Conservation (phyloP, 129 eudicot species). For the Logfia minima region DNA sequence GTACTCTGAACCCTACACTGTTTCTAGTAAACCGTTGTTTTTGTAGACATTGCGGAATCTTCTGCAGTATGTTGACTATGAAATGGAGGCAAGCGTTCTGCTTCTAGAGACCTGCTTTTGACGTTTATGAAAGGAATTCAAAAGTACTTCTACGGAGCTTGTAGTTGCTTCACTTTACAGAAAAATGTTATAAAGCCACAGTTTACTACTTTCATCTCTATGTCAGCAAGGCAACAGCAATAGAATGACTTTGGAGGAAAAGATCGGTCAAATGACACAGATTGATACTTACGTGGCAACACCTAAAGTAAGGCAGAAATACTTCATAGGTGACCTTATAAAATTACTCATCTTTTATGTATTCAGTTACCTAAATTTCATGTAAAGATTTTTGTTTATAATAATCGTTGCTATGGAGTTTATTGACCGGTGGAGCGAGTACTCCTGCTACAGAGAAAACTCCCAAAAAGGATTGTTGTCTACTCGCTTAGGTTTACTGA, state of each 20-base stretch:
- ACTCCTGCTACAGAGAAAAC: too few species aligned
- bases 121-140: slow-evolving; percentile 51
- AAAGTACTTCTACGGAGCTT: slow-evolving; percentile 53
- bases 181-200: slow-evolving; percentile 64
- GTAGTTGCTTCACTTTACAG: slow-evolving; percentile 57
- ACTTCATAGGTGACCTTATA: not conserved
- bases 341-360: too few species aligned
- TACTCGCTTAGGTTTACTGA: too few species aligned
- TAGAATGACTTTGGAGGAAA: not conserved
- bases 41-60: slow-evolving; percentile 22
- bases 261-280: slow-evolving; percentile 20
- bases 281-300: not conserved
- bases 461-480: too few species aligned
- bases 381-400: too few species aligned
- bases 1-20: too few species aligned
- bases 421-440: too few species aligned
- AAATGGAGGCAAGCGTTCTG: slow-evolving; percentile 64
- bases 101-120: slow-evolving; percentile 64
- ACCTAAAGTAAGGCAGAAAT: too few species aligned
- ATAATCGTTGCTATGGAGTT: too few species aligned
- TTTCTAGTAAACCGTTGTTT: too few species aligned
- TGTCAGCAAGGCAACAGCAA: slow-evolving; percentile 42
- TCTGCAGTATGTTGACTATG: slow-evolving; percentile 62
- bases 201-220: slow-evolving; percentile 61
- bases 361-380: too few species aligned